These are phyloP conservation scores for Picea abies DNA, from an alignment of 83 land plant genomes.

Conservation along the genomic window DNA sequence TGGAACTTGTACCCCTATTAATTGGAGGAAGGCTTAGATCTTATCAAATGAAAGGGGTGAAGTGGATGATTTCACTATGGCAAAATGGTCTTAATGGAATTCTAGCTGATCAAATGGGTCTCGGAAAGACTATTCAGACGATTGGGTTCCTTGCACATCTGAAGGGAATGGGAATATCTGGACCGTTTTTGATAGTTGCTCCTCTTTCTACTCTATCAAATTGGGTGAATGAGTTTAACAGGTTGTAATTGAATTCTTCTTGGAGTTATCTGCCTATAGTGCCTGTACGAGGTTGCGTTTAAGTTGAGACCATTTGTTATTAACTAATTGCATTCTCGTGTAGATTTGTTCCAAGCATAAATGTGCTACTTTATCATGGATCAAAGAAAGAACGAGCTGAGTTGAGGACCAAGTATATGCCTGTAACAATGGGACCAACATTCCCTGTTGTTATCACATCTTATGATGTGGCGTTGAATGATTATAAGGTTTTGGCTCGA, in stretches of 20 bases:
- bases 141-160: constrained; percentile 89
- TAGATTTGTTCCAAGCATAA: constrained; percentile 74
- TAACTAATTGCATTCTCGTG: not conserved
- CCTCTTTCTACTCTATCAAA: constrained; percentile 93
- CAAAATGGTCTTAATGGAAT: constrained; percentile 97
- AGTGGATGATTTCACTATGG: constrained; percentile 95
- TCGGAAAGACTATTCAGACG: constrained; percentile 88
- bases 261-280: not conserved
- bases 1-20: constrained; percentile 73
- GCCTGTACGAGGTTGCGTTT: not conserved
- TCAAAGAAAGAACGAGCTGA: constrained; percentile 54
- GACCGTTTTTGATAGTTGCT: constrained; percentile 84
- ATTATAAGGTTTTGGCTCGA: constrained; percentile 54
- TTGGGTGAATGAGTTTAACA: constrained; percentile 65
- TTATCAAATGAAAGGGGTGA: constrained; percentile 88
- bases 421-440: constrained; percentile 41
- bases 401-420: constrained; percentile 64
- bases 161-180: constrained; percentile 83
- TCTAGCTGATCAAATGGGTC: constrained; percentile 97
- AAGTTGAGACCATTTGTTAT: not conserved
- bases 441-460: constrained; percentile 88
- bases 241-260: not conserved
- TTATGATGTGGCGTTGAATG: constrained; percentile 72
- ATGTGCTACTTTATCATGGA: constrained; percentile 90
- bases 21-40: constrained; percentile 88